Conservation (phyloP, 2,329 filamentous ascomycete genomes). For the Torrubiellomyces zombiae region DNA sequence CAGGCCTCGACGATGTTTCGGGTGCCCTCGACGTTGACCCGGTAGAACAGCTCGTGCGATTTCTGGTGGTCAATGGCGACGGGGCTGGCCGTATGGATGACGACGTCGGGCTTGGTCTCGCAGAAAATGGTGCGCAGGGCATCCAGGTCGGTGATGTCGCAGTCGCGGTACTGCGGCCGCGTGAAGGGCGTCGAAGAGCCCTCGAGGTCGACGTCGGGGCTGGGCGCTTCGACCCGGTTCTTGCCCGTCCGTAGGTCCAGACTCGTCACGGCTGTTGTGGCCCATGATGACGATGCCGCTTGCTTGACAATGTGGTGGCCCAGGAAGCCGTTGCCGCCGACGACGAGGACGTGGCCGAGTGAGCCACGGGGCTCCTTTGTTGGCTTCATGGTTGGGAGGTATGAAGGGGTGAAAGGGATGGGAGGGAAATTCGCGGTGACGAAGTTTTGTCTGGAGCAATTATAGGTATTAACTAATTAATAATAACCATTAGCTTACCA, state of each 20-base stretch:
- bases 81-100: slow-evolving; percentile 81
- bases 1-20: slow-evolving; percentile 60
- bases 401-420: too few species aligned
- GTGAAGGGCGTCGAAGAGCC: too few species aligned
- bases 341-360: slow-evolving; percentile 57
- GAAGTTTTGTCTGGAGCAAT: too few species aligned
- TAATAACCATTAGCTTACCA: too few species aligned
- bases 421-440: too few species aligned
- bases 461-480: too few species aligned
- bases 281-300: slow-evolving; percentile 36
- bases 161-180: slow-evolving; percentile 49
- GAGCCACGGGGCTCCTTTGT: slow-evolving; percentile 14
- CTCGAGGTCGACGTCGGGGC: too few species aligned
- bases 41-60: slow-evolving; percentile 48
- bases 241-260: slow-evolving; percentile 55
- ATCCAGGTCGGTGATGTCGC: slow-evolving; percentile 55
- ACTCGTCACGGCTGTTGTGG: slow-evolving; percentile 42
- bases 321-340: slow-evolving; percentile 73
- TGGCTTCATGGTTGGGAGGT: background rate
- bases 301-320: slow-evolving; percentile 69
- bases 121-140: slow-evolving; percentile 47
- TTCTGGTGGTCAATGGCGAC: slow-evolving; percentile 34
- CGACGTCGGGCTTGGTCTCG: slow-evolving; percentile 56
- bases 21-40: slow-evolving; percentile 82
- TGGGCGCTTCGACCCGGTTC: slow-evolving; percentile 56